Conservation (phyloP, 2,329 filamentous ascomycete species). For the Claviceps purpurea region DNA sequence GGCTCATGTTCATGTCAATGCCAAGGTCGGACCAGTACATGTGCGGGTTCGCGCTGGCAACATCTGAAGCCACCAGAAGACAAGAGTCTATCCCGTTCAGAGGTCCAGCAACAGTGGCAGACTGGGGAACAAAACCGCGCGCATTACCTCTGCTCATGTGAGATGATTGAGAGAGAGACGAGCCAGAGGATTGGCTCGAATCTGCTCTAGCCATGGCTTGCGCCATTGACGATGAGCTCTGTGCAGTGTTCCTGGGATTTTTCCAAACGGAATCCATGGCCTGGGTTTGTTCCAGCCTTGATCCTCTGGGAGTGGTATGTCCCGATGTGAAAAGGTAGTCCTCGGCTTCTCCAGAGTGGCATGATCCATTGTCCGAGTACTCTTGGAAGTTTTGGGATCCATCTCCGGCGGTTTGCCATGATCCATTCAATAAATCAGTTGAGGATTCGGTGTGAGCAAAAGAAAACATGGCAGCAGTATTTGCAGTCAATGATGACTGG, state of each 20-base stretch:
- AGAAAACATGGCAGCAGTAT: conserved; percentile 39
- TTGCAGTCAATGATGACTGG: conserved; percentile 36
- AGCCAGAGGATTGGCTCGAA: conserved; percentile 26
- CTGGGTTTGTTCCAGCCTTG: conserved; percentile 31
- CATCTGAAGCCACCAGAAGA: conserved; percentile 36
- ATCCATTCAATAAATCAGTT: conserved; percentile 39
- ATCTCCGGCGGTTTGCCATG: conserved; percentile 45
- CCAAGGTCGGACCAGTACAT: conserved; percentile 37
- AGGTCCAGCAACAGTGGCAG: conserved; percentile 20
- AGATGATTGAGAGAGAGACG: conserved; percentile 36
- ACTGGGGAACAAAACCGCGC: conserved; percentile 25
- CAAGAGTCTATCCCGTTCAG: conserved; percentile 37
- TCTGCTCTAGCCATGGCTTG: conserved; percentile 26
- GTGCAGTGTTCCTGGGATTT: conserved; percentile 20
- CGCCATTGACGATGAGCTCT: conserved; percentile 18
- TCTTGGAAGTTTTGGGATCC: conserved; percentile 46
- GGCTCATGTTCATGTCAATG: conserved; percentile 28
- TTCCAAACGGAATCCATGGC: conserved; percentile 37
- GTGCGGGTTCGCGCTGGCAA: conserved; percentile 31
- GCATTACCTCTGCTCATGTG: conserved; percentile 39
- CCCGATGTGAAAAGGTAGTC: conserved; percentile 41
- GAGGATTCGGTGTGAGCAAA: conserved; percentile 47
- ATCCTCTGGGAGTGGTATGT: conserved; percentile 39
- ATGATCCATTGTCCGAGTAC: conserved; percentile 36
- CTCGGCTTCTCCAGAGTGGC: conserved; percentile 38